Percentiles rank a stretch among this genome's conserved stretches.
Evolutionary conservation across 371 early-diverging fungal species (phyloP).

Genomic region (Mortierella sp.): DNA sequence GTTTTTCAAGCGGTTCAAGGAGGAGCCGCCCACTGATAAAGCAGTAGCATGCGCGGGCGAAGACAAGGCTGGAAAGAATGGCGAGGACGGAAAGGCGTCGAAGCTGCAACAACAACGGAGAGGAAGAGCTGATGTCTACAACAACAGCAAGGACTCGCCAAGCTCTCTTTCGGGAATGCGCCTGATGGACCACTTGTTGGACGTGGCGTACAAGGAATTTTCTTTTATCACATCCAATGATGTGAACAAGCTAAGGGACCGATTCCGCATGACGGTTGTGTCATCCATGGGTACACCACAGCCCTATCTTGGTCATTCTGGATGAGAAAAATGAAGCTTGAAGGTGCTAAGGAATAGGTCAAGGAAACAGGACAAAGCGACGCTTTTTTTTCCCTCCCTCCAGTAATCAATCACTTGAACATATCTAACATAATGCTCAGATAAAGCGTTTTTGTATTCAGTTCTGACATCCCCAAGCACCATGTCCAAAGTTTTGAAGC

Average conservation of each 20-base stretch:
- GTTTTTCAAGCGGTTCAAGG: slow-evolving; percentile 28
- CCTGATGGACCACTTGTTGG: slow-evolving; percentile 30
- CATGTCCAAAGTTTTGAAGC: too few species aligned
- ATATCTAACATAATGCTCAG: too few species aligned
- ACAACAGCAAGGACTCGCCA: background rate
- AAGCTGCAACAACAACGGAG: background rate
- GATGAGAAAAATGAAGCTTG: too few species aligned
- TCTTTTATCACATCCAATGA: slow-evolving; percentile 28
- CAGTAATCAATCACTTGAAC: too few species aligned
- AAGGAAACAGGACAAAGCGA: too few species aligned
- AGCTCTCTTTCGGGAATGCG: slow-evolving; percentile 5
- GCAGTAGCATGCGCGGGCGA: background rate
- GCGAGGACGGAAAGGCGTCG: too few species aligned
- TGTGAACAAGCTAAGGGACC: slow-evolving; percentile 24
- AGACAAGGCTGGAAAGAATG: background rate
- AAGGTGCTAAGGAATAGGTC: too few species aligned
- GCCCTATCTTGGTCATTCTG: too few species aligned
- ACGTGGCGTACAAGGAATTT: slow-evolving; percentile 29
- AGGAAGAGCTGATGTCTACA: background rate
- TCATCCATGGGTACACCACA: slow-evolving; percentile 22
- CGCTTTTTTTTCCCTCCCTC: too few species aligned
- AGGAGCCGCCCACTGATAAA: background rate
- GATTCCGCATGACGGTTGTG: slow-evolving; percentile 36
- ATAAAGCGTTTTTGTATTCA: too few species aligned
- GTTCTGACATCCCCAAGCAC: too few species aligned